Evolutionary conservation across 2,329 filamentous ascomycete species (phyloP), one percentile per base, ranked within the genome.

Genomic region (Fusarium scirpi): DNA sequence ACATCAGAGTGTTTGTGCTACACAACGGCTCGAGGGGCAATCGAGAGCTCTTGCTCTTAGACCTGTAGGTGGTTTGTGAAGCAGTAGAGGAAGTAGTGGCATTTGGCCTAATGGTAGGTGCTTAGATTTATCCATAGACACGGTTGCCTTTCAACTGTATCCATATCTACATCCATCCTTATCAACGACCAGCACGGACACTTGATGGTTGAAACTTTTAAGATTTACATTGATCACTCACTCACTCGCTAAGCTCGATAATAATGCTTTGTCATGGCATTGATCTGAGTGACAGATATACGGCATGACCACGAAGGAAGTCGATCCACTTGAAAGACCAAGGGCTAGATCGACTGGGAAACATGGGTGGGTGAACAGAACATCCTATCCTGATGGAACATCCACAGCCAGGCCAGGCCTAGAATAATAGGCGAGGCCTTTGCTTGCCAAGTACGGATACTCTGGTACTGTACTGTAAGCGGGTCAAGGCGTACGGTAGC

Each of bases 401-500:
- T 15, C 24, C 53, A 49, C 48, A 40, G 13, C 22, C 32, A 38
- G 32, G 32, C 32, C 22, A 40, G 32, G 38, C 22, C 32, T n/a
- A 20, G 32, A 11, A 27, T 40, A 52, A 27, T 52, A 52, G 48
- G 48, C 48, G 48, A 67, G 34, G 53, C 38, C 45, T 66, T 49
- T 49, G 48, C 38, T 40, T n/a, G 32, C 38, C 22, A 54, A 68
- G 65, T 55, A n/a, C 18, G 34, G 34, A 38, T 38, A 12, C 18
- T 38, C 34, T 38, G 34, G 34, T 38, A 38, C 34, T 38, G 34
- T 38, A 38, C 34, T 38, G 18, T 52, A 44, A 54, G 46, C 51
- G 58, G 67, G 67, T 46, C 67, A 51, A 63, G 67, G 67, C 67
- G 62, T 58, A 57, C 34, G 34, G 34, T 57, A 38, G 47, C 24